phyloP scores from a whole-genome alignment of 2,329 filamentous ascomycete species.

The Aphanocladium album region DNA sequence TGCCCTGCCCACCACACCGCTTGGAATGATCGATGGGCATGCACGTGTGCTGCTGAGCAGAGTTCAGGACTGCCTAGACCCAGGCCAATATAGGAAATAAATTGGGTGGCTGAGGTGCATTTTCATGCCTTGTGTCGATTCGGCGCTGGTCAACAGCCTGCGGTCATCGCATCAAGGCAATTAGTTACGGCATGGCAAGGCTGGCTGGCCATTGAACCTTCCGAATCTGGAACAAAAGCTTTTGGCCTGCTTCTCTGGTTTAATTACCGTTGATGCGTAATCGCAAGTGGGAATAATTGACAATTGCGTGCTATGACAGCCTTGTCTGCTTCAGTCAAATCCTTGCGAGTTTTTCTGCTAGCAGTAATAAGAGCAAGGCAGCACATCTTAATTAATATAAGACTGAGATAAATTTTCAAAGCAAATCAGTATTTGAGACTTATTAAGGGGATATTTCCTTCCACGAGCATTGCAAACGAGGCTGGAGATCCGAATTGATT shows the following conservation, averaged over 20 bases:
- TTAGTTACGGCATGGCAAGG: not conserved
- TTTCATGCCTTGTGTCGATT: not conserved
- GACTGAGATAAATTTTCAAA: not conserved
- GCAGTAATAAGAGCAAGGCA: not conserved
- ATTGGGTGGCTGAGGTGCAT: conserved; percentile 1
- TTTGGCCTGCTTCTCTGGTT: conserved; percentile 3
- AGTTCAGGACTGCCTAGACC: not conserved
- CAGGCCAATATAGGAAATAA: not conserved
- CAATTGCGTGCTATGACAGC: not conserved
- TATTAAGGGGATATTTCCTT: conserved; percentile 4
- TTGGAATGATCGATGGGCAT: conserved; percentile 6
- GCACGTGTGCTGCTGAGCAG: conserved; percentile 7
- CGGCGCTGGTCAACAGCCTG: not conserved
- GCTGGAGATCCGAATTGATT: conserved; percentile 2
- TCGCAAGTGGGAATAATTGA: not conserved
- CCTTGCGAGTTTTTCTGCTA: not conserved
- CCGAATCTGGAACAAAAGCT: not conserved
- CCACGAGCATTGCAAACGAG: not conserved
- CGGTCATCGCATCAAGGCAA: conserved; percentile 2
- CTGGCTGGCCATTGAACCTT: not conserved
- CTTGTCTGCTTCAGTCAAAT: not conserved
- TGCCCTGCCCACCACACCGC: conserved; percentile 9
- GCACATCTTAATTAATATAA: not conserved
- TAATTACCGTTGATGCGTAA: not conserved
- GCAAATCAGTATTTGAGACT: not conserved